Percentiles rank a stretch among this genome's conserved stretches.
These are phyloP conservation scores for Russula compacta DNA, from an alignment of 768 basidiomycete species.

Conservation along the genomic window DNA sequence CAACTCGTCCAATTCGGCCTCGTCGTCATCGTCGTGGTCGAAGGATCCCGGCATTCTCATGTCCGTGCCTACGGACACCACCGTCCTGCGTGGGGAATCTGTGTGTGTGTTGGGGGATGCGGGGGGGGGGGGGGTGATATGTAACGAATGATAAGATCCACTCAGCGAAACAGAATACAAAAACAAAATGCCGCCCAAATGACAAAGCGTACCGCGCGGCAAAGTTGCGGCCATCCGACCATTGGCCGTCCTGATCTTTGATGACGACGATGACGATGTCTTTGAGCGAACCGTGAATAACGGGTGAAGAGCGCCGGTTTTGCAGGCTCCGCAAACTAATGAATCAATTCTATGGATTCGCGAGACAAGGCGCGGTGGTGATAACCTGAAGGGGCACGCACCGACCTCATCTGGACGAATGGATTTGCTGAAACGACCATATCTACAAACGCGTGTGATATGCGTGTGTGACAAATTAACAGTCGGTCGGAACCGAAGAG, in stretches of 20 bases:
- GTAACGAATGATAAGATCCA: background rate
- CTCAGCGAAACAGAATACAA: background rate
- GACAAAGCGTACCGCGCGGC: constrained; percentile 14
- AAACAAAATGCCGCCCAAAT: background rate
- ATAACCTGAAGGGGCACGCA: constrained; percentile 28
- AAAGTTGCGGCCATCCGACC: constrained; percentile 13
- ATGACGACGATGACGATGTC: background rate
- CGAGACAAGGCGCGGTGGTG: background rate
- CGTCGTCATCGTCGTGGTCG: background rate
- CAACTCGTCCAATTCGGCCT: background rate
- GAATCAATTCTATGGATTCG: background rate
- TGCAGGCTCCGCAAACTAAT: constrained; percentile 61
- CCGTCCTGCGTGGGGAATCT: background rate
- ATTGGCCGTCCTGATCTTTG: background rate
- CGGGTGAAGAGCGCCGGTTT: constrained; percentile 47
- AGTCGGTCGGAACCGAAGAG: background rate
- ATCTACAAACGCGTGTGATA: constrained; percentile 32
- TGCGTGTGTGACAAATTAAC: background rate
- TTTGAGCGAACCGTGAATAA: constrained; percentile 34
- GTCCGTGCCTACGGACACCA: background rate
- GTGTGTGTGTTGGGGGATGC: background rate
- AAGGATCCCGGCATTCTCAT: constrained; percentile 9
- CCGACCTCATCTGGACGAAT: constrained; percentile 57
- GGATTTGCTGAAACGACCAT: constrained; percentile 67
- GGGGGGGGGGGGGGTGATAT: background rate